These are phyloP conservation scores for Penicillium concentricum DNA, from an alignment of 2,329 filamentous ascomycete genomes.

Conservation along the genomic window DNA sequence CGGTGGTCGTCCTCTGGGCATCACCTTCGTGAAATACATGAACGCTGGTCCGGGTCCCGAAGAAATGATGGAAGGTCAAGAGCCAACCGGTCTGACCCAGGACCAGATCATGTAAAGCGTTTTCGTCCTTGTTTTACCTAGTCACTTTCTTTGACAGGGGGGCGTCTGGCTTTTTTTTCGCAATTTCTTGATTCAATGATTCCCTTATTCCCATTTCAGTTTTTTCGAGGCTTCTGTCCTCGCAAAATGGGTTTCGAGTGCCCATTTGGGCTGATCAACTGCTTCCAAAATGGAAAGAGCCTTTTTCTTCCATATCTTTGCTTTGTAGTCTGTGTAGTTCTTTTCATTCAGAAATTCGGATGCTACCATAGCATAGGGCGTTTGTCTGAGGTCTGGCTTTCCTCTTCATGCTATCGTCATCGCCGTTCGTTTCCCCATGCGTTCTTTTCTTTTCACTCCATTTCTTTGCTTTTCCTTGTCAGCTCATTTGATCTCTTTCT, in stretches of 20 bases:
- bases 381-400: not conserved
- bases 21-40: conserved; percentile 92
- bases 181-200: conserved; percentile 17
- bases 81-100: conserved; percentile 75
- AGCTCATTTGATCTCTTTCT: no score
- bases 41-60: conserved; percentile 63
- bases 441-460: not conserved
- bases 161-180: conserved; percentile 6
- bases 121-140: conserved; percentile 4
- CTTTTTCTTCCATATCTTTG: not conserved
- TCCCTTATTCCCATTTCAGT: conserved; percentile 23
- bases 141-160: conserved; percentile 9
- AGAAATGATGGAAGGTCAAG: conserved; percentile 81
- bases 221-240: conserved; percentile 2
- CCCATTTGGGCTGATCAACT: conserved; percentile 6
- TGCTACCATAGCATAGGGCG: not conserved
- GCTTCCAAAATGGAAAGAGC: conserved; percentile 3
- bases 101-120: conserved; percentile 87
- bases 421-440: not conserved
- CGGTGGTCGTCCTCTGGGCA: conserved; percentile 85
- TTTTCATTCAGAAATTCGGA: not conserved
- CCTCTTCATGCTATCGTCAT: no score
- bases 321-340: not conserved
- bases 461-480: not conserved
- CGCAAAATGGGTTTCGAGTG: conserved; percentile 9